Conservation (phyloP, 2,329 filamentous ascomycete genomes). For the Gliomastix tumulicola region DNA sequence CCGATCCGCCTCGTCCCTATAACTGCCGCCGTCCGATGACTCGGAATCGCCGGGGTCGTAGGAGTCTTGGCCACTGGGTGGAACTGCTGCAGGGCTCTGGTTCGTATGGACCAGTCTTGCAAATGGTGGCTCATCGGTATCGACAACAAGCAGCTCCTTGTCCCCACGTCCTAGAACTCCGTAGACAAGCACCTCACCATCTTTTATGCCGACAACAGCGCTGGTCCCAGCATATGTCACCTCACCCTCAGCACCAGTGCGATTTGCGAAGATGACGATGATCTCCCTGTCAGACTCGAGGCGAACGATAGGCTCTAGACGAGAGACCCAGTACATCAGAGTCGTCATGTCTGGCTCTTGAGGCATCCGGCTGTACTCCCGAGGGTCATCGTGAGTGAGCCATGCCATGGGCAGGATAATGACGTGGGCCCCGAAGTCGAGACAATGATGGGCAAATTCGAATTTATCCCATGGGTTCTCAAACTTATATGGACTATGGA, state of each 20-base stretch:
- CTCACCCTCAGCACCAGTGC: constrained; percentile 59
- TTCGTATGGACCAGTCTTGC: constrained; percentile 33
- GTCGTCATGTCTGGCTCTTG: constrained; percentile 65
- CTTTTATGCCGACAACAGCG: constrained; percentile 58
- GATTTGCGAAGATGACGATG: constrained; percentile 65
- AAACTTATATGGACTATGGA: constrained; percentile 25
- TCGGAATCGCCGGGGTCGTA: too few relatives aligned
- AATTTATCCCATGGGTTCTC: constrained; percentile 28
- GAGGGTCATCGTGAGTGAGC: constrained; percentile 53
- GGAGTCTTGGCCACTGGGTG: neutral
- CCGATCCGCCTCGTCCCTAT: too few relatives aligned
- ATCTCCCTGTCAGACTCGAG: constrained; percentile 47
- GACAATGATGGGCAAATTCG: constrained; percentile 46
- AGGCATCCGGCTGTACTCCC: constrained; percentile 35
- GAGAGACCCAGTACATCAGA: constrained; percentile 66
- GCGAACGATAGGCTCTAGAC: constrained; percentile 59
- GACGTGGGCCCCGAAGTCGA: constrained; percentile 49
- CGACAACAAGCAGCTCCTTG: constrained; percentile 61
- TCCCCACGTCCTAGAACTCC: constrained; percentile 65
- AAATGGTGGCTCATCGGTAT: constrained; percentile 41
- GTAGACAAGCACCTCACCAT: constrained; percentile 61
- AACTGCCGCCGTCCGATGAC: too few relatives aligned
- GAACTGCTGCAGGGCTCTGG: neutral
- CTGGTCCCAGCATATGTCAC: constrained; percentile 69
- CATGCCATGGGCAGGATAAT: constrained; percentile 74